Evolutionary conservation across 2,329 filamentous ascomycete species (phyloP).

Genomic region (Talaromyces sp.): DNA sequence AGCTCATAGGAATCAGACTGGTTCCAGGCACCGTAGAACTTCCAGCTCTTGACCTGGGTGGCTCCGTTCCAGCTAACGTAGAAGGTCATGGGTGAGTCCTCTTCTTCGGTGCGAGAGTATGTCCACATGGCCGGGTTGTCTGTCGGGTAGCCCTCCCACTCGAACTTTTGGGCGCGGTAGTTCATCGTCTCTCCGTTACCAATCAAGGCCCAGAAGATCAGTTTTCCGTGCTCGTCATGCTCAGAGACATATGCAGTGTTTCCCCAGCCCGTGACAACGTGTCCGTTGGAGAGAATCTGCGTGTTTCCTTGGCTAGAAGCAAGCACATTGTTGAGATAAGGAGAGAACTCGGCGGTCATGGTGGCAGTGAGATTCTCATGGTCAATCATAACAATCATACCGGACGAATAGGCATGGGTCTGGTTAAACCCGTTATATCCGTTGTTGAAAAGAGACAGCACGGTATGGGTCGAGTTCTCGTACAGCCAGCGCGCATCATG

Average conservation of each 20-base stretch:
- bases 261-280: conserved; percentile 39
- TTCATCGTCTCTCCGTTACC: conserved; percentile 33
- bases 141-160: conserved; percentile 36
- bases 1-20: conserved; percentile 26
- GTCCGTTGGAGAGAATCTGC: conserved; percentile 32
- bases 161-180: conserved; percentile 38
- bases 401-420: conserved; percentile 33
- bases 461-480: conserved; percentile 33
- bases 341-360: conserved; percentile 27
- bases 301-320: conserved; percentile 37
- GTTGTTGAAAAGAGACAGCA: conserved; percentile 39
- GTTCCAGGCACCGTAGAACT: conserved; percentile 29
- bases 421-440: conserved; percentile 37
- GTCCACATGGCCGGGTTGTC: conserved; percentile 38
- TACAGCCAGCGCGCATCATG: conserved; percentile 37
- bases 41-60: conserved; percentile 31
- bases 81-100: conserved; percentile 23
- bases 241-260: conserved; percentile 37
- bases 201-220: conserved; percentile 34
- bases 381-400: conserved; percentile 36
- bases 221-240: conserved; percentile 30
- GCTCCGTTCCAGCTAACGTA: conserved; percentile 41
- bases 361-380: conserved; percentile 31
- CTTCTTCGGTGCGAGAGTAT: conserved; percentile 26
- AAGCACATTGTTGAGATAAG: conserved; percentile 19